Evolutionary conservation across 345 rosid genomes (phyloP).

Genomic region (Brassica cretica): DNA sequence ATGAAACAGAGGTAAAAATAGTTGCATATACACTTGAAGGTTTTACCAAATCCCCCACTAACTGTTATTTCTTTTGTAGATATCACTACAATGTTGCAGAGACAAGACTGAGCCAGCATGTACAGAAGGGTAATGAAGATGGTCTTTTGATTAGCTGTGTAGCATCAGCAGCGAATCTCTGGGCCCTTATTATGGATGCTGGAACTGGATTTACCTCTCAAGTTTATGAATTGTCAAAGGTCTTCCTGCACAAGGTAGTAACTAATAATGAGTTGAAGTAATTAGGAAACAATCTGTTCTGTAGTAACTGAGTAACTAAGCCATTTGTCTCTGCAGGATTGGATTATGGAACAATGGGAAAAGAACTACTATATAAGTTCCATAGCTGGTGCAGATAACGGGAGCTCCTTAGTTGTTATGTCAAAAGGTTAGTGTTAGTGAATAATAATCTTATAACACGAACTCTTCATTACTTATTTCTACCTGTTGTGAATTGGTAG

Average conservation of each 20-base stretch:
- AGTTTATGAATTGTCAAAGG: constrained; percentile 80
- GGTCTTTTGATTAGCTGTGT: constrained; percentile 83
- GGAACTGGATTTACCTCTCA: constrained; percentile 89
- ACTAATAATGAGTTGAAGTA: constrained; percentile 30
- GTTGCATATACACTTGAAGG: constrained; percentile 48
- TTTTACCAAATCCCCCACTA: constrained; percentile 11
- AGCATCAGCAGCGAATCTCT: constrained; percentile 83
- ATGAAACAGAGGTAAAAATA: constrained; percentile 84
- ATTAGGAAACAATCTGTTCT: neutral
- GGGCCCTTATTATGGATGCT: constrained; percentile 99
- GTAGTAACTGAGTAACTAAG: constrained; percentile 14
- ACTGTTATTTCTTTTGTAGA: constrained; percentile 43
- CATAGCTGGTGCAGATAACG: constrained; percentile 78
- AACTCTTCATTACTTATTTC: neutral
- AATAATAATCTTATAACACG: neutral
- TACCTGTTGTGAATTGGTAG: constrained; percentile 40
- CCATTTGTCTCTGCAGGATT: constrained; percentile 52
- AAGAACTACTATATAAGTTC: constrained; percentile 90
- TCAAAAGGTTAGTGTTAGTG: constrained; percentile 63
- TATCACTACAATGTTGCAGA: constrained; percentile 96
- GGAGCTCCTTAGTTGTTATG: constrained; percentile 91
- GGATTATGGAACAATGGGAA: constrained; percentile 99
- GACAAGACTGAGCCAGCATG: constrained; percentile 68
- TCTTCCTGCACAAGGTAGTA: constrained; percentile 86
- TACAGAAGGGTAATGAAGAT: constrained; percentile 90